phyloP scores from a whole-genome alignment of 192 early-diverging fungal species.

The Mortierella alpina region DNA sequence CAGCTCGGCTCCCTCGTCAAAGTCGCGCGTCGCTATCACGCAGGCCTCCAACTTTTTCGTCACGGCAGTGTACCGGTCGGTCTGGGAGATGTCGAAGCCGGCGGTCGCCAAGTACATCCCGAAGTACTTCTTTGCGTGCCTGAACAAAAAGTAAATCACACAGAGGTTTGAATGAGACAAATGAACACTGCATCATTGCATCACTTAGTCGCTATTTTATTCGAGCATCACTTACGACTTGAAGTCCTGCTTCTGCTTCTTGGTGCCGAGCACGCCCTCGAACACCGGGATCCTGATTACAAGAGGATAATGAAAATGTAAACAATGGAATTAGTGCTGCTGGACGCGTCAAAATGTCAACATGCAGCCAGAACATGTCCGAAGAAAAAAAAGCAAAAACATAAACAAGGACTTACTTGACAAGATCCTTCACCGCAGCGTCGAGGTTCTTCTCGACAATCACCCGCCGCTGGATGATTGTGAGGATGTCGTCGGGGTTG shows the following conservation, averaged over 20 bases:
- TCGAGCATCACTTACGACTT: conserved; percentile 37
- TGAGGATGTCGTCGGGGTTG: conserved; percentile 28
- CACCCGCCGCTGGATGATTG: conserved; percentile 56
- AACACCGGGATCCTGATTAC: conserved; percentile 52
- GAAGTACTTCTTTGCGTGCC: conserved; percentile 52
- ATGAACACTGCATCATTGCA: not conserved
- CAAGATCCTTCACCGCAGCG: conserved; percentile 56
- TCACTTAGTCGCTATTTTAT: not conserved
- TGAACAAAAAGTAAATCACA: not conserved
- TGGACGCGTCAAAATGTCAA: not conserved
- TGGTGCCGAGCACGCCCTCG: conserved; percentile 34
- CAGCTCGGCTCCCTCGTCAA: conserved; percentile 60
- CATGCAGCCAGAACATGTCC: not conserved
- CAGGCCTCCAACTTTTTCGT: conserved; percentile 65
- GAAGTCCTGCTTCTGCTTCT: conserved; percentile 57
- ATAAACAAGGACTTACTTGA: conserved; percentile 44
- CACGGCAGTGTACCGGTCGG: conserved; percentile 58
- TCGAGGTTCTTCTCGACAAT: conserved; percentile 45
- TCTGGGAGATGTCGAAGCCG: conserved; percentile 67
- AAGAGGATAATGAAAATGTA: not conserved
- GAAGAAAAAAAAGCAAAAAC: not conserved
- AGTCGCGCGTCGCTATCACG: conserved; percentile 61
- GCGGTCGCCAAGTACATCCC: conserved; percentile 63
- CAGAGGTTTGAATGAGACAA: not conserved
- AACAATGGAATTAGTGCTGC: not conserved